phyloP scores from a whole-genome alignment of 192 early-diverging fungal genomes.

The Umbelopsis sp. region DNA sequence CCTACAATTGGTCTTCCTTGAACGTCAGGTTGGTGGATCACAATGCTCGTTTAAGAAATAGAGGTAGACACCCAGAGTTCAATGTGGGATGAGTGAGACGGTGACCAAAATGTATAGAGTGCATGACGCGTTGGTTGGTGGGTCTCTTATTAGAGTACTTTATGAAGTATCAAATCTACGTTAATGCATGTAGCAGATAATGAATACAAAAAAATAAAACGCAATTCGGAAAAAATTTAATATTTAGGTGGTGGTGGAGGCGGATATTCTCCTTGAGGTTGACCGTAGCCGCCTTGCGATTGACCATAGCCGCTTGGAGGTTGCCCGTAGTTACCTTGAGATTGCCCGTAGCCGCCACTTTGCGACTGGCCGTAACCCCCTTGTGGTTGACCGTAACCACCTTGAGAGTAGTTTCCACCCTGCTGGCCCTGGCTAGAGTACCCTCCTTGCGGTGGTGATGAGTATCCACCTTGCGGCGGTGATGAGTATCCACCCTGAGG shows the following conservation, averaged over 20 bases:
- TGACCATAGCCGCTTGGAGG: not conserved
- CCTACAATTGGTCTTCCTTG: too few species aligned
- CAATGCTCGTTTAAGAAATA: too few species aligned
- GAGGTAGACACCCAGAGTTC: too few species aligned
- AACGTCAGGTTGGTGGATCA: too few species aligned
- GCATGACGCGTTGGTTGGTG: too few species aligned
- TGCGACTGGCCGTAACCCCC: slow-evolving; percentile 7
- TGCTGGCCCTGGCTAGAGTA: not conserved
- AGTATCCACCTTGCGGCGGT: slow-evolving; percentile 1
- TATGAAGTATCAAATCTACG: too few species aligned
- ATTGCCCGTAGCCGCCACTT: slow-evolving; percentile 5
- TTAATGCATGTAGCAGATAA: too few species aligned
- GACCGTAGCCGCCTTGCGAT: not conserved
- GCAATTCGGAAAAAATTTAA: not conserved
- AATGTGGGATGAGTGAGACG: too few species aligned
- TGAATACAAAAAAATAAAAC: too few species aligned
- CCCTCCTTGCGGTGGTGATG: not conserved
- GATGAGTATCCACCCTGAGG: slow-evolving; percentile 9
- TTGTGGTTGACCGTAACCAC: not conserved
- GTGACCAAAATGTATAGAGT: too few species aligned
- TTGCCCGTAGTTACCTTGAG: not conserved
- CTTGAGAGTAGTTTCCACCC: not conserved
- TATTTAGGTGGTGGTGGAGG: slow-evolving; percentile 2
- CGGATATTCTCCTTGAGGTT: not conserved
- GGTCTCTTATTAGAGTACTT: too few species aligned